These are phyloP conservation scores for Pythium coloratum DNA, from an alignment of 352 stramenopile genomes.

Conservation along the genomic window DNA sequence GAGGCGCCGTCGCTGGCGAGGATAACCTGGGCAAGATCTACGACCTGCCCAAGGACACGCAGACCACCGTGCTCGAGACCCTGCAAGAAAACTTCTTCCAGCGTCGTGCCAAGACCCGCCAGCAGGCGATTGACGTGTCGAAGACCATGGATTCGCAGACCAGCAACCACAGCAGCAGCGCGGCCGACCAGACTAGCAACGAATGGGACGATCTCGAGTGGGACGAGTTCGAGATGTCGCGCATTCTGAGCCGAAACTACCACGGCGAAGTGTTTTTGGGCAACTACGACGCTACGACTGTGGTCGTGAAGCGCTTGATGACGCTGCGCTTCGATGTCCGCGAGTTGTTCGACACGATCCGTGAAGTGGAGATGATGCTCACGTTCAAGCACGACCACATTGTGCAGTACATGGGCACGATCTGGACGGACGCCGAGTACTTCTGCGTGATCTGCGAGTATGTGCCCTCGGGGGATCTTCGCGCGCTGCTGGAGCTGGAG, in stretches of 20 bases:
- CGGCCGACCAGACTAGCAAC: conserved; percentile 18
- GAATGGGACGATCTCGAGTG: conserved; percentile 62
- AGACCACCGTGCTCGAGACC: conserved; percentile 56
- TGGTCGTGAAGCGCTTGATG: conserved; percentile 76
- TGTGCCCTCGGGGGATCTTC: conserved; percentile 55
- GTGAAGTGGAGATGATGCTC: conserved; percentile 65
- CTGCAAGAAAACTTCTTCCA: conserved; percentile 66
- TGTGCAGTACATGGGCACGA: conserved; percentile 65
- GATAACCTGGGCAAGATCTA: conserved; percentile 39
- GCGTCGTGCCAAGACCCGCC: conserved; percentile 12
- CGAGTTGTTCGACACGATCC: conserved; percentile 64
- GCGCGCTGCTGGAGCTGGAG: conserved; percentile 51
- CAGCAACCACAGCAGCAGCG: conserved; percentile 28
- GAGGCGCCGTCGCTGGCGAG: background rate
- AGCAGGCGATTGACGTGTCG: background rate
- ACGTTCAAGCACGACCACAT: conserved; percentile 67
- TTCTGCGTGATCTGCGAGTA: conserved; percentile 75
- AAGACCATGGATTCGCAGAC: conserved; percentile 27
- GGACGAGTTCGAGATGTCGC: conserved; percentile 63
- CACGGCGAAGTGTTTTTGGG: conserved; percentile 64
- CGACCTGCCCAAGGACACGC: conserved; percentile 53
- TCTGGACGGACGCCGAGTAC: conserved; percentile 64
- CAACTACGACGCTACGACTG: conserved; percentile 50
- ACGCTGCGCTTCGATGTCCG: conserved; percentile 57
- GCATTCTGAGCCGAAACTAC: conserved; percentile 62